Evolutionary conservation across 176 grass and related monocot genomes (phyloP).

Genomic region (Hyparrhenia diplandra): DNA sequence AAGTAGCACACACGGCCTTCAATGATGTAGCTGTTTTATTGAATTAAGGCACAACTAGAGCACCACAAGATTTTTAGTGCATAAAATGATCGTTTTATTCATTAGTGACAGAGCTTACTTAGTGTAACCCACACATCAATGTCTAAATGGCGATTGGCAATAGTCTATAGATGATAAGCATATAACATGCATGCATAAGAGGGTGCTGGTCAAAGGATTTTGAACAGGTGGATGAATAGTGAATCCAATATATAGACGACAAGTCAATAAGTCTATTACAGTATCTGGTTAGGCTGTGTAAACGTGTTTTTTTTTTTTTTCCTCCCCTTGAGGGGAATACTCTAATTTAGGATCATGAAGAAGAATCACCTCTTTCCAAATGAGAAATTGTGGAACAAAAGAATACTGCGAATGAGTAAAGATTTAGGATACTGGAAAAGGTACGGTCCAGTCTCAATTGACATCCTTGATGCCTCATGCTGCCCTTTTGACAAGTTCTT

Average conservation of each 20-base stretch:
- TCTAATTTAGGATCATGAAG: neutral
- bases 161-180: neutral
- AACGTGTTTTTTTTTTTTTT: conserved; percentile 2
- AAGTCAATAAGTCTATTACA: neutral
- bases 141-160: neutral
- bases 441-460: conserved; percentile 83
- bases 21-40: conserved; percentile 69
- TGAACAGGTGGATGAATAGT: neutral
- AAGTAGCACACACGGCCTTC: conserved; percentile 85
- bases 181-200: neutral
- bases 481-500: conserved; percentile 85
- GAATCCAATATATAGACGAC: neutral
- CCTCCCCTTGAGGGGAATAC: neutral
- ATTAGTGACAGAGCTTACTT: neutral
- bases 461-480: conserved; percentile 77
- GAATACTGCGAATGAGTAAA: neutral
- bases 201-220: neutral
- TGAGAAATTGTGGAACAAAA: neutral
- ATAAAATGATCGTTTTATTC: neutral
- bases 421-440: conserved; percentile 74
- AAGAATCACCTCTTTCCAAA: neutral
- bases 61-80: neutral
- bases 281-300: neutral
- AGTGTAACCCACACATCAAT: neutral
- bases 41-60: conserved; percentile 32